Base-by-base conservation (phyloP, 2,329 filamentous ascomycete species). In the Nemania sp. region DNA sequence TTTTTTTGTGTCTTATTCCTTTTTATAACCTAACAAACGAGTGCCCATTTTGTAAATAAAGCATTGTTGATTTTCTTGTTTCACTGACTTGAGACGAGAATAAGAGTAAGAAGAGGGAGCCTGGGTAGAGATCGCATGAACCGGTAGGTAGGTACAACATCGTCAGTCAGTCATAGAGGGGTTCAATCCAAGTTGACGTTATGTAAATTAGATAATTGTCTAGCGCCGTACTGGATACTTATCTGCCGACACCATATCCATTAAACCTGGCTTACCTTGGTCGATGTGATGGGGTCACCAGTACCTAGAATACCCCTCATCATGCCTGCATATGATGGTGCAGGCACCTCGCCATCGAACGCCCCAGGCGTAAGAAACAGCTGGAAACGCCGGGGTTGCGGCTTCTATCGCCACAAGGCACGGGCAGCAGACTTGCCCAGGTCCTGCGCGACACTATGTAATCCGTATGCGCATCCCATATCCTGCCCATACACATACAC, bases 281-380 rank as follows among this genome's bases (percentile, higher is more conserved):
- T 27, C 13, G 22, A 43, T 18, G 22, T 29, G 29, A n/a, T 18
- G 5, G 49, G n/a, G 56, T 67, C 38, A 2, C 27, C 8, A 5
- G 22, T 68, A 68, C 66, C 45, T 24, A 1, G 5, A 13, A 52
- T 67, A 67, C 61, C 65, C 65, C 65, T 62, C 65, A 64, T 63
- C 54, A 29, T 49, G 41, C 53, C 27, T 32, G 41, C 41, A 45
- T 45, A n/a, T 45, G 41, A n/a, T 45, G 41, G 5, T n/a, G 41
- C 20, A 45, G 41, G 41, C 20, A 45, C 41, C 41, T 45, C 57
- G 15, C 45, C 8, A 59, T 20, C 7, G 26, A 35, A 51, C 29
- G 45, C 41, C 41, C 5, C 51, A 11, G 56, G 29, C 32, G 56
- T 51, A 64, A n/a, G 53, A 24, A 60, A 5, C 35, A 64, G 41